Base-by-base conservation (phyloP, 768 basidiomycete species). In the Lactarius pseudohatsudake region DNA sequence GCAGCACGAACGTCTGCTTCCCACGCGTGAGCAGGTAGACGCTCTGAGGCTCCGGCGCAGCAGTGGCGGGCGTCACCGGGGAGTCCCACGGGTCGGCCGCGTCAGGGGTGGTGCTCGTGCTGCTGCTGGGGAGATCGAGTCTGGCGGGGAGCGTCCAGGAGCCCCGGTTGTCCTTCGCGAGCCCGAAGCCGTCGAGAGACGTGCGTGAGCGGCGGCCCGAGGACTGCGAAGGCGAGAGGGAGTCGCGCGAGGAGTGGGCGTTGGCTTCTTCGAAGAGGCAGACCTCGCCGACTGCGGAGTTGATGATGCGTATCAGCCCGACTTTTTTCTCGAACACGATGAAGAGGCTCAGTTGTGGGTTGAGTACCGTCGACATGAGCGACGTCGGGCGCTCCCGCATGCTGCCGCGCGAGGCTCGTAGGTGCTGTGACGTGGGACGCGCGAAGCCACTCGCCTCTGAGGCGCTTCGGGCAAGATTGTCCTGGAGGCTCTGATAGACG, bases 311-410 rank as follows among this genome's bases (percentile, higher is more conserved):
- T 70, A 94, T 92, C 76, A 91, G 79, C n/a, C 86, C 85, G 2
- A 91, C 91, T 72, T 91, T 94, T 78, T 94, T 94, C 75, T 94
- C 92, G 73, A 94, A 94, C 28, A 87, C 78, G 64, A 91, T 85
- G 72, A 93, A 93, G n/a, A 94, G 77, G 70, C 85, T 86, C 72
- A 91, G 84, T 70, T 92, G 91, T 5, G 83, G 82, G 22, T 88
- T 88, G 72, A 90, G 90, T 63, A 79, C 79, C 66, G 81, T 73
- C 18, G 76, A 72, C 32, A 47, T 43, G 47, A 57, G 57, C 22
- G 61, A 58, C 2, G 18, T 53, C 13, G 61, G 57, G 50, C 61
- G 57, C 22, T 66, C 50, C 13, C 50, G 57, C 61, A 59, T 62
- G 40, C 57, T 62, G 34, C 41, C 20, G 18, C 65, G 65, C 6